Evolutionary conservation across 257 asterid species (phyloP).

Genomic region (Przewalskia tangutica): DNA sequence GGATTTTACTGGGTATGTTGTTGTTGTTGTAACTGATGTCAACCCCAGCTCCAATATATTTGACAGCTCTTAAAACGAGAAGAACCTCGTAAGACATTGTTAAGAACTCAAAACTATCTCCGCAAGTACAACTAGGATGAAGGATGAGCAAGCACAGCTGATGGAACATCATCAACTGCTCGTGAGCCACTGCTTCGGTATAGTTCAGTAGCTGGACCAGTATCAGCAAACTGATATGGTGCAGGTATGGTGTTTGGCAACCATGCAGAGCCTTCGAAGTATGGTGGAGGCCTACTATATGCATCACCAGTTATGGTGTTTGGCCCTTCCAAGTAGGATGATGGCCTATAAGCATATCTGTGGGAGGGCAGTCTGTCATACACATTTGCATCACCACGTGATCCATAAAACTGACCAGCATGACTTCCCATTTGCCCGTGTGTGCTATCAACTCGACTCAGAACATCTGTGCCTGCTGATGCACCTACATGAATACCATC

Average conservation of each 20-base stretch:
- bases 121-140: neutral
- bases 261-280: neutral
- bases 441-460: neutral
- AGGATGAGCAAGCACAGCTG: neutral
- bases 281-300: neutral
- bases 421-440: neutral
- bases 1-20: no score
- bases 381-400: neutral
- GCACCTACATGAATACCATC: neutral
- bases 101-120: constrained; percentile 26
- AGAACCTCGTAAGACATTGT: constrained; percentile 56
- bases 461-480: neutral
- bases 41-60: constrained; percentile 63
- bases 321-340: neutral
- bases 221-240: constrained; percentile 2
- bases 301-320: neutral
- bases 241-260: neutral
- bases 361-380: neutral
- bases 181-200: neutral
- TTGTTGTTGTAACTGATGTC: no score
- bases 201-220: neutral
- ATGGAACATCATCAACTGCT: neutral
- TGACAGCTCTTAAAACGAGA: constrained; percentile 43
- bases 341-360: neutral
- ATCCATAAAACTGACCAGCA: neutral